Evolutionary conservation across 495 filamentous ascomycete species (phyloP).

Genomic region (Terfezia boudieri): DNA sequence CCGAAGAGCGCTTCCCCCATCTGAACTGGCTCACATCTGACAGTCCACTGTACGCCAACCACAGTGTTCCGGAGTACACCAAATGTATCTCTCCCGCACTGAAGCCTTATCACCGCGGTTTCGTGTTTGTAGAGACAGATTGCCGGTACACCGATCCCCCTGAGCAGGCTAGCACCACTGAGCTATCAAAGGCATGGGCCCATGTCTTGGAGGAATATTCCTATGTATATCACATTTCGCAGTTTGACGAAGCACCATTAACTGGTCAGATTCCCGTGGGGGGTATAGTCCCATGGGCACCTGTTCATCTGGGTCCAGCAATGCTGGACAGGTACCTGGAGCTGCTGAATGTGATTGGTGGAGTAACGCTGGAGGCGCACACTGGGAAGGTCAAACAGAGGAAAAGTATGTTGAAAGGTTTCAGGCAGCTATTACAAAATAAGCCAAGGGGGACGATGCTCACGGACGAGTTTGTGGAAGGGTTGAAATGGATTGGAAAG

Average conservation of each 20-base stretch:
- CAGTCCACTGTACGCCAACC: slow-evolving; percentile 33
- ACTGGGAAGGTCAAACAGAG: slow-evolving; percentile 22
- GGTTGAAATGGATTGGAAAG: slow-evolving; percentile 43
- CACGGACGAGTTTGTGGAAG: slow-evolving; percentile 36
- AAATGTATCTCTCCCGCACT: slow-evolving; percentile 17
- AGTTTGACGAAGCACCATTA: slow-evolving; percentile 1
- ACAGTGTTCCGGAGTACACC: slow-evolving; percentile 39
- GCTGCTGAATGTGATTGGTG: slow-evolving; percentile 21
- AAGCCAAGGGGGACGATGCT: slow-evolving; percentile 42
- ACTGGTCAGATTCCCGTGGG: slow-evolving; percentile 37
- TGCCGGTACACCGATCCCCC: slow-evolving; percentile 28
- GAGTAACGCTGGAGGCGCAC: slow-evolving; percentile 21
- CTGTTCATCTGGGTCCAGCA: slow-evolving; percentile 36
- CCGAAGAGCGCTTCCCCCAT: slow-evolving; percentile 35
- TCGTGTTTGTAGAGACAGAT: slow-evolving; percentile 66
- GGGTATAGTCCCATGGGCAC: slow-evolving; percentile 65
- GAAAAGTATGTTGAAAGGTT: slow-evolving; percentile 32
- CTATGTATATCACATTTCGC: slow-evolving; percentile 25
- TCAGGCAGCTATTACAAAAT: slow-evolving; percentile 62
- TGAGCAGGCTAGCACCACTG: slow-evolving; percentile 20
- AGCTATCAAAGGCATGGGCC: slow-evolving; percentile 24
- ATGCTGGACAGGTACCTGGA: slow-evolving; percentile 29
- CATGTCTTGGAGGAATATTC: slow-evolving; percentile 49
- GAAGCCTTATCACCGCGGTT: slow-evolving; percentile 28
- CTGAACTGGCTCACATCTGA: slow-evolving; percentile 41